Conservation (phyloP, 75 land plant species). For the Cunninghamia lanceolata region DNA sequence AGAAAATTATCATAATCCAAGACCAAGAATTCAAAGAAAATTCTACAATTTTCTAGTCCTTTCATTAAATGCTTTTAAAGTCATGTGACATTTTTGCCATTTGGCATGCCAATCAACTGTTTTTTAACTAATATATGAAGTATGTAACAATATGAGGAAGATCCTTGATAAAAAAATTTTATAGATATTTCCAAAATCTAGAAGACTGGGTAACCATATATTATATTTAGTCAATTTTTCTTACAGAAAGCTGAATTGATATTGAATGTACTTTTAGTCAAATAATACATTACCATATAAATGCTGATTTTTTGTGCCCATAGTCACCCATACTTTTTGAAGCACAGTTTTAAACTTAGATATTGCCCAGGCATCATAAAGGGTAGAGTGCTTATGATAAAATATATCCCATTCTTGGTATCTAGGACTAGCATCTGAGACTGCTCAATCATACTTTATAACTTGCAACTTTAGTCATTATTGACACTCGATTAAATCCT, state of each 20-base stretch:
- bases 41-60: background rate
- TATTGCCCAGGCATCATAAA: background rate
- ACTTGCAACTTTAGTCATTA: background rate
- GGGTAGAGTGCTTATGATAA: background rate
- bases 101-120: background rate
- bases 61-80: background rate
- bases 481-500: background rate
- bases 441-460: background rate
- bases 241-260: background rate
- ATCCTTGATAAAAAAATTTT: background rate
- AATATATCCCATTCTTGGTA: background rate
- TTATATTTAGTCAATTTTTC: background rate
- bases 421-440: background rate
- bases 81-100: background rate
- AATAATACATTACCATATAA: background rate
- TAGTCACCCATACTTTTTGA: background rate
- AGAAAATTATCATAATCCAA: background rate
- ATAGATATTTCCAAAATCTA: background rate
- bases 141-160: background rate
- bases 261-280: background rate
- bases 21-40: background rate
- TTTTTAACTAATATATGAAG: background rate
- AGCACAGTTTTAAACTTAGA: background rate
- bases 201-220: background rate
- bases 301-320: background rate